phyloP scores from a whole-genome alignment of 768 basidiomycete genomes.

The Mycena vitilis region DNA sequence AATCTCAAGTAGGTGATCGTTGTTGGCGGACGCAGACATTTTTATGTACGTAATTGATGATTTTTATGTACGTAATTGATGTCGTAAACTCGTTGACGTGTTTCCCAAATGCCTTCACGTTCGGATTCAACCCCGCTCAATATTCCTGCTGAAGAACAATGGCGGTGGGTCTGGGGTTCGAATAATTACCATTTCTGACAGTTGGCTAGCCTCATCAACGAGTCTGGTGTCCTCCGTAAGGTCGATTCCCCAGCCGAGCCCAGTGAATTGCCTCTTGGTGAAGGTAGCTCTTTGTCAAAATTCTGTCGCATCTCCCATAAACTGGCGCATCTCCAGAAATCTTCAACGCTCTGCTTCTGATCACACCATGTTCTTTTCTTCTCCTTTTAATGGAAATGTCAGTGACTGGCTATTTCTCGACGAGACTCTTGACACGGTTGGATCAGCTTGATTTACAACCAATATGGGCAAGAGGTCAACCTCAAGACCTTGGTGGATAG shows the following conservation, averaged over 20 bases:
- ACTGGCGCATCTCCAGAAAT: slow-evolving; percentile 61
- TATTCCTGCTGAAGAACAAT: slow-evolving; percentile 81
- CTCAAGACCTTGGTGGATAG: slow-evolving; percentile 62
- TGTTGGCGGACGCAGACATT: slow-evolving; percentile 40
- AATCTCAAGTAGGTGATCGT: slow-evolving; percentile 53
- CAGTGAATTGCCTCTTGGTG: slow-evolving; percentile 15
- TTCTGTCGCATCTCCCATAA: not conserved
- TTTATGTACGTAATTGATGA: slow-evolving; percentile 12
- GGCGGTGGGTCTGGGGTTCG: slow-evolving; percentile 52
- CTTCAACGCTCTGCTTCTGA: slow-evolving; percentile 70
- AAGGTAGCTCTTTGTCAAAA: slow-evolving; percentile 10
- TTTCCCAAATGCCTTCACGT: slow-evolving; percentile 6
- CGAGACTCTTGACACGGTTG: slow-evolving; percentile 5
- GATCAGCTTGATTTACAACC: slow-evolving; percentile 77
- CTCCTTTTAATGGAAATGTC: slow-evolving; percentile 89
- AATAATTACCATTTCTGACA: not conserved
- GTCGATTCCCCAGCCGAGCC: slow-evolving; percentile 36
- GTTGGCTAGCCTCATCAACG: slow-evolving; percentile 58
- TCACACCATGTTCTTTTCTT: slow-evolving; percentile 81
- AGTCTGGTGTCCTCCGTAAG: slow-evolving; percentile 65
- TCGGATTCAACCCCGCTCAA: slow-evolving; percentile 4
- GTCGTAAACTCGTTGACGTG: not conserved
- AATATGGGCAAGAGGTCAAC: slow-evolving; percentile 75
- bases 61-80: slow-evolving; percentile 13
- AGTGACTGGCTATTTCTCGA: slow-evolving; percentile 42